Percentiles rank a stretch among this genome's conserved stretches.
phyloP scores from a whole-genome alignment of 2,329 filamentous ascomycete genomes.

The Cladosporium sp. region DNA sequence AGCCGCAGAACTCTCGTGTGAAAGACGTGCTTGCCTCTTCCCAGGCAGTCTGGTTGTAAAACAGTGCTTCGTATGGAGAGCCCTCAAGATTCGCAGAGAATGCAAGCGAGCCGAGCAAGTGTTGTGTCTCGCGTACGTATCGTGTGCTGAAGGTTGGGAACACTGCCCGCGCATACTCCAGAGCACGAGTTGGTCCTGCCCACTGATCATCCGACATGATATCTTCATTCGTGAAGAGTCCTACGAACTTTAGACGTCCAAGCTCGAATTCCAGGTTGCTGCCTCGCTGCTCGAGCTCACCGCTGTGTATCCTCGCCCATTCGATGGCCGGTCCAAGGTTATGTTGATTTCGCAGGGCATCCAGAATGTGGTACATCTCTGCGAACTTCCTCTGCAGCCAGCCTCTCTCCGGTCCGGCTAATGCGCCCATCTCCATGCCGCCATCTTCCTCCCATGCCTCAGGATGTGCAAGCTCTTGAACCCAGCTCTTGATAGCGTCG shows the following conservation, averaged over 20 bases:
- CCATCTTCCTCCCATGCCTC: slow-evolving; percentile 18
- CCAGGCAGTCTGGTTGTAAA: slow-evolving; percentile 75
- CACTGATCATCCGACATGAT: slow-evolving; percentile 45
- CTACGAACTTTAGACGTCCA: slow-evolving; percentile 83
- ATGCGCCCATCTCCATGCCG: slow-evolving; percentile 4
- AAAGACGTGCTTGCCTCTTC: slow-evolving; percentile 84
- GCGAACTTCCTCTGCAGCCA: slow-evolving; percentile 77
- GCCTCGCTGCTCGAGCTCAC: slow-evolving; percentile 72
- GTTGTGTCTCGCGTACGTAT: slow-evolving; percentile 76
- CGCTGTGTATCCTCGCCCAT: slow-evolving; percentile 76
- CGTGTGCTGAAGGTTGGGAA: slow-evolving; percentile 74
- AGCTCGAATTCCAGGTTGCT: slow-evolving; percentile 96
- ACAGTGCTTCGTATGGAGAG: slow-evolving; percentile 79
- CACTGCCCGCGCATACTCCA: slow-evolving; percentile 72
- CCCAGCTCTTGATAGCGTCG: slow-evolving; percentile 14
- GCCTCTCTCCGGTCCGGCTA: slow-evolving; percentile 16
- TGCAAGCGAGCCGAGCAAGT: slow-evolving; percentile 77
- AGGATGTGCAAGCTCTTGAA: slow-evolving; percentile 19
- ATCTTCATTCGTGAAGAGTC: slow-evolving; percentile 69
- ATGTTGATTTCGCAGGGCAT: slow-evolving; percentile 67
- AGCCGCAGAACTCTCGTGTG: slow-evolving; percentile 61
- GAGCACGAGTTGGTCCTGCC: slow-evolving; percentile 64
- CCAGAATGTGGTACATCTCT: slow-evolving; percentile 87
- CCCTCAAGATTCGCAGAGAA: slow-evolving; percentile 71
- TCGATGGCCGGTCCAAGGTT: slow-evolving; percentile 81